phyloP scores from a whole-genome alignment of 768 basidiomycete species.

The Brasilioporus rufonigricans region DNA sequence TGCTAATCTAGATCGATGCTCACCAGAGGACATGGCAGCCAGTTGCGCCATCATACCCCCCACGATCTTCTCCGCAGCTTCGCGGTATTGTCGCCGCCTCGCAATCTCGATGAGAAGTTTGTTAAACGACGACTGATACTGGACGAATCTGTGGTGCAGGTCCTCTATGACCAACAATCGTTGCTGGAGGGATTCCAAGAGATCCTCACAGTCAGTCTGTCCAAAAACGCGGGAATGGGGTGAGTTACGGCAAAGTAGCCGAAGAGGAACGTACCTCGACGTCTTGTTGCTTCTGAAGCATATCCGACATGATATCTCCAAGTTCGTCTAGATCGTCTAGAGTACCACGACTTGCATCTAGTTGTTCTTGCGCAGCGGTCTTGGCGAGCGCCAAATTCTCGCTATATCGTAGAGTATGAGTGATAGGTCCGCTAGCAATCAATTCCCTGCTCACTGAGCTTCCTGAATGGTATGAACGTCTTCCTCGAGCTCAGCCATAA shows the following conservation, averaged over 20 bases:
- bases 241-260: background rate
- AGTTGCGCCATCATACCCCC: slow-evolving; percentile 64
- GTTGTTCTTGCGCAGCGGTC: slow-evolving; percentile 41
- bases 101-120: slow-evolving; percentile 73
- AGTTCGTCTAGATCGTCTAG: slow-evolving; percentile 73
- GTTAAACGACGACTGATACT: slow-evolving; percentile 71
- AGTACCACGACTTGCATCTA: slow-evolving; percentile 47
- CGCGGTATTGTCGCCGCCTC: slow-evolving; percentile 63
- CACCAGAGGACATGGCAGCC: slow-evolving; percentile 65
- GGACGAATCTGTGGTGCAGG: slow-evolving; percentile 62
- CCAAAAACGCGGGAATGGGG: background rate
- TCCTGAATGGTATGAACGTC: slow-evolving; percentile 50
- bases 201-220: slow-evolving; percentile 52
- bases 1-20: background rate
- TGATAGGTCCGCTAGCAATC: background rate
- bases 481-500: slow-evolving; percentile 71
- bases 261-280: slow-evolving; percentile 52
- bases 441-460: slow-evolving; percentile 47
- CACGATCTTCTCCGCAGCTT: slow-evolving; percentile 63
- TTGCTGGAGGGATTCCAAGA: slow-evolving; percentile 54
- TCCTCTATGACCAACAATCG: slow-evolving; percentile 62
- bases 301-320: slow-evolving; percentile 75
- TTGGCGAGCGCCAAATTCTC: slow-evolving; percentile 47
- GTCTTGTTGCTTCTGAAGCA: slow-evolving; percentile 65
- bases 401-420: slow-evolving; percentile 36